Percentiles rank a stretch among this genome's conserved stretches.
phyloP scores from a whole-genome alignment of 495 filamentous ascomycete genomes.

The Xylaria nigripes region DNA sequence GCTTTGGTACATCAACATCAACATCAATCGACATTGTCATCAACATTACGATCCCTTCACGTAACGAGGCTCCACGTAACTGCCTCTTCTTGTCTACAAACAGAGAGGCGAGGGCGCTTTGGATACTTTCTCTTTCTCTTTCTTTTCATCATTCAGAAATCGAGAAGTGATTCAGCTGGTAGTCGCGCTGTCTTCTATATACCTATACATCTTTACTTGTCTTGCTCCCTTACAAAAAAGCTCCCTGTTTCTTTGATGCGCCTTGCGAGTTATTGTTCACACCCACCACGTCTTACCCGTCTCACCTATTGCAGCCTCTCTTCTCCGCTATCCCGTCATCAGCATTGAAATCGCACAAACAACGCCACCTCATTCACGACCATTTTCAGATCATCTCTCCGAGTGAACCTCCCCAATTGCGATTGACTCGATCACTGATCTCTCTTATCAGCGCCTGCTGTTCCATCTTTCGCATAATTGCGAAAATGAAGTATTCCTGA shows the following conservation, averaged over 20 bases:
- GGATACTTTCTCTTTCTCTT: not conserved
- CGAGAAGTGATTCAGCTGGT: not conserved
- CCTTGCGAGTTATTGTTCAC: not conserved
- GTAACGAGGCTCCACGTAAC: not conserved
- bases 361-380: not conserved
- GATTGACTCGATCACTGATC: not conserved
- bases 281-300: not conserved
- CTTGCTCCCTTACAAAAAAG: not conserved
- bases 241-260: not conserved
- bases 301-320: not conserved
- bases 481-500: constrained; percentile 5
- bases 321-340: not conserved
- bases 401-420: not conserved
- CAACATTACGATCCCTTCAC: not conserved
- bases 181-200: not conserved
- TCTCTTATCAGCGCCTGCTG: not conserved
- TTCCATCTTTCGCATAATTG: not conserved
- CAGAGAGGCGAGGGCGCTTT: not conserved
- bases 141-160: not conserved
- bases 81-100: not conserved
- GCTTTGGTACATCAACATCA: not conserved
- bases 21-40: constrained; percentile 3
- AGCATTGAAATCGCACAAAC: not conserved
- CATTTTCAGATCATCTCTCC: not conserved
- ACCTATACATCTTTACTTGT: not conserved